Evolutionary conservation across 2,329 filamentous ascomycete species (phyloP).

Genomic region (Pseudopithomyces maydicus): DNA sequence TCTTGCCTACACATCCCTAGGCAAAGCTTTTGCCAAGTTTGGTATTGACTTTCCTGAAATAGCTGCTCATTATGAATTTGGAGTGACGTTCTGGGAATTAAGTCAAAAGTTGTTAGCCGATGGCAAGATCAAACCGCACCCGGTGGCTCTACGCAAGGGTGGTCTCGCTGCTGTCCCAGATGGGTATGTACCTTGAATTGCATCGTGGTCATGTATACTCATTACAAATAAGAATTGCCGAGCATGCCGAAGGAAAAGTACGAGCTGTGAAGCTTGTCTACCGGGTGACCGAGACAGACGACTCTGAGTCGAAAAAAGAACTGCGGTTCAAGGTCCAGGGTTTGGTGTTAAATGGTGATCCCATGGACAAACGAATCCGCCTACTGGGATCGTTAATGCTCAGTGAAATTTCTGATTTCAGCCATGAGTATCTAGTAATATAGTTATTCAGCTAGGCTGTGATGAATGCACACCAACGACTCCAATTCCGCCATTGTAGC

Average conservation of each 20-base stretch:
- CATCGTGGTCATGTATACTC: background rate
- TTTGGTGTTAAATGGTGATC: background rate
- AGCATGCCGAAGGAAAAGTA: slow-evolving; percentile 1
- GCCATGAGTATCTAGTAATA: too few species aligned
- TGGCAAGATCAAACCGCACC: slow-evolving; percentile 24
- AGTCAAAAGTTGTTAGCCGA: slow-evolving; percentile 17
- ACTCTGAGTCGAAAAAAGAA: background rate
- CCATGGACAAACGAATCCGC: too few species aligned
- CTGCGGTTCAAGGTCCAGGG: background rate
- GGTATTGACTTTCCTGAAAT: slow-evolving; percentile 12
- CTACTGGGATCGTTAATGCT: too few species aligned
- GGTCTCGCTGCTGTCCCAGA: slow-evolving; percentile 18
- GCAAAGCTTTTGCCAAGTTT: slow-evolving; percentile 4
- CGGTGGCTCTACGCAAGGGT: slow-evolving; percentile 17
- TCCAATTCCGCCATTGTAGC: too few species aligned
- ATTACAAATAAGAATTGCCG: background rate
- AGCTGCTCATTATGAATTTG: slow-evolving; percentile 22
- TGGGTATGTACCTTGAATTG: background rate
- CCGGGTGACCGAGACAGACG: background rate
- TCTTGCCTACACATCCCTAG: slow-evolving; percentile 13
- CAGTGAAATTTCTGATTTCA: too few species aligned
- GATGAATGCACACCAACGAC: too few species aligned
- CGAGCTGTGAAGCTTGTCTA: slow-evolving; percentile 5
- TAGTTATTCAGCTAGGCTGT: too few species aligned
- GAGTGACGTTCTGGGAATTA: slow-evolving; percentile 14